Conservation (phyloP, 2,329 filamentous ascomycete species). For the Metarhizium guizhouense region DNA sequence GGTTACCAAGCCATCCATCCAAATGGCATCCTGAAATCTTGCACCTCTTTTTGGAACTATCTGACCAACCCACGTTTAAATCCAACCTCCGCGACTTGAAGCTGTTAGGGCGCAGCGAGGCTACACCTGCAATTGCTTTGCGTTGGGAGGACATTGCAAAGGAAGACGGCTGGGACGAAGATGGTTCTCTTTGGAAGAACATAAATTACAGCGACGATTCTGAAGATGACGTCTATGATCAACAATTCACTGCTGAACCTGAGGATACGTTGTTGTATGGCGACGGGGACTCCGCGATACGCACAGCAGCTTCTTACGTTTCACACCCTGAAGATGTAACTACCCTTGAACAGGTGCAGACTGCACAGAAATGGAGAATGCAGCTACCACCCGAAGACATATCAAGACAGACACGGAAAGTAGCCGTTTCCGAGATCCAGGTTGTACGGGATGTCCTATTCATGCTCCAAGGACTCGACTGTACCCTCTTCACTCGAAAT, state of each 20-base stretch:
- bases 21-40: conserved; percentile 74
- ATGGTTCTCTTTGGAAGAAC: conserved; percentile 61
- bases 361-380: conserved; percentile 27
- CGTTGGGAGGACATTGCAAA: conserved; percentile 73
- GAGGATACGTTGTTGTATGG: conserved; percentile 23
- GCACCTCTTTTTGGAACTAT: conserved; percentile 69
- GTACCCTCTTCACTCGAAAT: conserved; percentile 54
- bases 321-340: conserved; percentile 23
- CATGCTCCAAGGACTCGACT: conserved; percentile 74
- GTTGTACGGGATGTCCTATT: conserved; percentile 69
- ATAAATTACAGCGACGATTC: conserved; percentile 62
- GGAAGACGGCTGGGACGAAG: conserved; percentile 63
- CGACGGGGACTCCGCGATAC: conserved; percentile 17
- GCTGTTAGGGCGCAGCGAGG: conserved; percentile 32
- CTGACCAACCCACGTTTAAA: conserved; percentile 68
- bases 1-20: conserved; percentile 42
- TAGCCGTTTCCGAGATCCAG: conserved; percentile 59
- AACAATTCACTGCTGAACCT: conserved; percentile 28
- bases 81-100: conserved; percentile 57
- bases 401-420: conserved; percentile 26
- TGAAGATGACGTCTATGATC: conserved; percentile 34
- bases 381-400: conserved; percentile 25
- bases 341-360: conserved; percentile 20
- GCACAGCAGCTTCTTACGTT: conserved; percentile 24
- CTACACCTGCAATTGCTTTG: conserved; percentile 39